phyloP scores from a whole-genome alignment of 352 stramenopile species.

The Poterioochromonas sp. region DNA sequence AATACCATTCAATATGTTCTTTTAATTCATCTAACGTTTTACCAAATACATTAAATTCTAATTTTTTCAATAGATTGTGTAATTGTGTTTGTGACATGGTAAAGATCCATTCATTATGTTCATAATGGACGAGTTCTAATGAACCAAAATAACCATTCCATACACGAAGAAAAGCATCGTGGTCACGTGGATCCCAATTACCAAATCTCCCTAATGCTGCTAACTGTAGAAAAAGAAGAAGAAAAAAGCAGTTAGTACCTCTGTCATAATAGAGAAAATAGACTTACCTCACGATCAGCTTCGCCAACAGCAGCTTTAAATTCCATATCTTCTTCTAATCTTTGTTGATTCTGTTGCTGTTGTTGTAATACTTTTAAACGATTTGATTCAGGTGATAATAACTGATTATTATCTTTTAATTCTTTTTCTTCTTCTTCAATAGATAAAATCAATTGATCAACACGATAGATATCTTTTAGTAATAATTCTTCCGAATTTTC shows the following conservation, averaged over 20 bases:
- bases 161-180: conserved; percentile 3
- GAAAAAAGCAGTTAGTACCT: not conserved
- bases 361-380: not conserved
- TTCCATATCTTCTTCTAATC: not conserved
- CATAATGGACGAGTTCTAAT: not conserved
- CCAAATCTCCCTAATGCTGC: not conserved
- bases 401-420: no score
- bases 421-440: not conserved
- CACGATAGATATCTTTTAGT: not conserved
- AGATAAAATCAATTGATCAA: not conserved
- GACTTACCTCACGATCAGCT: not conserved
- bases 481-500: not conserved
- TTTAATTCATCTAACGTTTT: not conserved
- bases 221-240: not conserved
- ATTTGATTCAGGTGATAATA: not conserved
- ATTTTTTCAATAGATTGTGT: not conserved
- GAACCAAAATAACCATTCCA: not conserved
- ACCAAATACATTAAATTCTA: not conserved
- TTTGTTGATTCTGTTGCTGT: not conserved
- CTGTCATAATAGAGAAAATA: not conserved
- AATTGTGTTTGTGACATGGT: not conserved
- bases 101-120: not conserved
- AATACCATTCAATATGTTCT: conserved; percentile 4
- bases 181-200: not conserved
- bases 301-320: not conserved